Conservation (phyloP, 371 early-diverging fungal species). For the Basidiobolus meristosporus region DNA sequence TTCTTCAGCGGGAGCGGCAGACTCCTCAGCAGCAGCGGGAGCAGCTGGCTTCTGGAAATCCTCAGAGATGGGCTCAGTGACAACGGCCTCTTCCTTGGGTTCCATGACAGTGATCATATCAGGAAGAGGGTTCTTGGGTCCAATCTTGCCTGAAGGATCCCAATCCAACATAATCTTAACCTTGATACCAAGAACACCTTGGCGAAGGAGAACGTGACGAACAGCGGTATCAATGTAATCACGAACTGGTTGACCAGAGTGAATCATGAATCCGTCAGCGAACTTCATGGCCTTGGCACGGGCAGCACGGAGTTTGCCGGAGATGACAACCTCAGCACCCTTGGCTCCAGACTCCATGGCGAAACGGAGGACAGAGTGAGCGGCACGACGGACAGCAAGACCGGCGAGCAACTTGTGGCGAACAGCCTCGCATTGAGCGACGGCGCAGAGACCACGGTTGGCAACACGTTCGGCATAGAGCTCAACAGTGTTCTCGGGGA, state of each 20-base stretch:
- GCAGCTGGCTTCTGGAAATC: slow-evolving; percentile 34
- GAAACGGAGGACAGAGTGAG: slow-evolving; percentile 96
- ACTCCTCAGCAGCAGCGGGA: slow-evolving; percentile 9
- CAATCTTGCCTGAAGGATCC: no score
- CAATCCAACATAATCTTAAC: no score
- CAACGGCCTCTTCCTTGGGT: slow-evolving; percentile 69
- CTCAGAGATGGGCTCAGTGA: slow-evolving; percentile 55
- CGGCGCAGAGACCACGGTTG: no score
- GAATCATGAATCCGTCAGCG: slow-evolving; percentile 98
- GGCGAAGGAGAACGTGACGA: slow-evolving; percentile 97
- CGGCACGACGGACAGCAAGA: slow-evolving; percentile 95
- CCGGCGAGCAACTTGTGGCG: no score
- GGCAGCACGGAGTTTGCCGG: slow-evolving; percentile 99
- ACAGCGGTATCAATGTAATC: slow-evolving; percentile 96
- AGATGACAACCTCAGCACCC: slow-evolving; percentile 98
- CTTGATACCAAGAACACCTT: no score
- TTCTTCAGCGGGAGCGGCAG: neutral
- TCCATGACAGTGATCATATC: no score
- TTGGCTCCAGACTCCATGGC: slow-evolving; percentile 99
- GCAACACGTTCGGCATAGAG: no score
- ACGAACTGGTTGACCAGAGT: slow-evolving; percentile 97
- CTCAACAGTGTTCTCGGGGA: no score
- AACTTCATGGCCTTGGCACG: no score
- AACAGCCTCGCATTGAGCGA: no score
- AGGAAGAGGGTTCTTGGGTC: no score